Base-by-base conservation (phyloP, 345 rosid species). In the Eucalyptus pauciflora region DNA sequence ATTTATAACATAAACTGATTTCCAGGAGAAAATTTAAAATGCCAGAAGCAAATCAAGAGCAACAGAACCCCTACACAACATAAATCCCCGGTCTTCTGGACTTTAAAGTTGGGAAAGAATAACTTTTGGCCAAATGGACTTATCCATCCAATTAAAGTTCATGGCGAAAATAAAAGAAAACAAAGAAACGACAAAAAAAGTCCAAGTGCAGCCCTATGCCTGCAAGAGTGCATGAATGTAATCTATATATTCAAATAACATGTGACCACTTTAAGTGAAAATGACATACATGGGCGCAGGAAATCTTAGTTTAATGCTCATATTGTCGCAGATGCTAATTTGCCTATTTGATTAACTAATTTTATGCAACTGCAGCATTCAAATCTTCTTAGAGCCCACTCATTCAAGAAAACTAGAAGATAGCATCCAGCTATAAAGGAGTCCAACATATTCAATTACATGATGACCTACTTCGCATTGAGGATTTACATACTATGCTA, bases 11-110 rank as follows among this genome's bases (percentile, higher is more conserved):
- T 20, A 76, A 41, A 76, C 83, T 37, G 83, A 43, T 76, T 76
- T 11, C 22, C 83, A 5, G 43, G 48, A 76, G 14, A 76, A 37
- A 41, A 43, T 76, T 76, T 22, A 41, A 41, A 76, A 37, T 37
- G 46, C 48, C 27, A 20, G 83, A 41, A 5, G 83, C 29, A 37
- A 76, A 76, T 18, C 14, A 76, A 37, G 48, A 76, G 83, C 83
- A 76, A 76, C 27, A 76, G 16, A 37, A 76, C 27, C 83, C 83
- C 83, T 76, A 11, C 41, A 64, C 9, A 64, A n/a, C 37, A 15
- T 7, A 64, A 64, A 4, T 64, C 41, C 37, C 0, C 0, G 0
- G 41, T n/a, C 76, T 64, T n/a, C 76, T 12, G 37, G 37, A n/a
- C 76, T n/a, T 64, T 3, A 64, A 14, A n/a, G 76, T 16, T 64